phyloP scores from a whole-genome alignment of 2,329 filamentous ascomycete species.

The Setomelanomma holmii region DNA sequence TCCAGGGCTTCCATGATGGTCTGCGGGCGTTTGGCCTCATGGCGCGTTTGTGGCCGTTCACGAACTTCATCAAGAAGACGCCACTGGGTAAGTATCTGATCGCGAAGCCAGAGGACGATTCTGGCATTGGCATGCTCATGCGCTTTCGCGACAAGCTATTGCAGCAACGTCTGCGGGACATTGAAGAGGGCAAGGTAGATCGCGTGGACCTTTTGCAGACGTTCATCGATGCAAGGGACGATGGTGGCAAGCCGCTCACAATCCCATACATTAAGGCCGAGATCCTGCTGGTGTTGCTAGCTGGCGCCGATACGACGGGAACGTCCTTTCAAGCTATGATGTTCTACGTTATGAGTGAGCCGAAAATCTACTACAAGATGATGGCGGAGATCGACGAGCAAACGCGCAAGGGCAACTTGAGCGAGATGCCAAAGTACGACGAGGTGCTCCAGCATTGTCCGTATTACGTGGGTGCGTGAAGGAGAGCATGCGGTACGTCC shows the following conservation, averaged over 20 bases:
- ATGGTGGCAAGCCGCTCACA: slow-evolving; percentile 54
- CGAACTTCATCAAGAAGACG: slow-evolving; percentile 62
- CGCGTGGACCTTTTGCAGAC: slow-evolving; percentile 64
- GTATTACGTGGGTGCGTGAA: slow-evolving; percentile 61
- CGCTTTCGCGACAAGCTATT: slow-evolving; percentile 64
- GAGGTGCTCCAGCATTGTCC: slow-evolving; percentile 44
- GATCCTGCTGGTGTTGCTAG: slow-evolving; percentile 59
- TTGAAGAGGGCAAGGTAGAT: slow-evolving; percentile 55
- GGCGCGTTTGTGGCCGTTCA: slow-evolving; percentile 61
- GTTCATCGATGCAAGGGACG: slow-evolving; percentile 48
- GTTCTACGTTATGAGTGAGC: slow-evolving; percentile 50
- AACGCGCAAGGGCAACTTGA: slow-evolving; percentile 36
- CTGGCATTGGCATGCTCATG: slow-evolving; percentile 64
- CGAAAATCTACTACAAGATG: slow-evolving; percentile 54
- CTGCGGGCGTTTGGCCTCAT: slow-evolving; percentile 60
- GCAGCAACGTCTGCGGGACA: slow-evolving; percentile 56
- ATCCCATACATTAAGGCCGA: slow-evolving; percentile 62
- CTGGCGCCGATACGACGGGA: slow-evolving; percentile 61
- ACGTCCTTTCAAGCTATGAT: slow-evolving; percentile 60
- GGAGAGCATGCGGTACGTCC: slow-evolving; percentile 53
- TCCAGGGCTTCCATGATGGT: slow-evolving; percentile 62
- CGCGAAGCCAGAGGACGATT: slow-evolving; percentile 60
- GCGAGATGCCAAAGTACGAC: slow-evolving; percentile 31
- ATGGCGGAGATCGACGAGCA: slow-evolving; percentile 57
- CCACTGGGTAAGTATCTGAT: slow-evolving; percentile 61